phyloP scores from a whole-genome alignment of 768 basidiomycete genomes.

The Psilocybe tampanensis region DNA sequence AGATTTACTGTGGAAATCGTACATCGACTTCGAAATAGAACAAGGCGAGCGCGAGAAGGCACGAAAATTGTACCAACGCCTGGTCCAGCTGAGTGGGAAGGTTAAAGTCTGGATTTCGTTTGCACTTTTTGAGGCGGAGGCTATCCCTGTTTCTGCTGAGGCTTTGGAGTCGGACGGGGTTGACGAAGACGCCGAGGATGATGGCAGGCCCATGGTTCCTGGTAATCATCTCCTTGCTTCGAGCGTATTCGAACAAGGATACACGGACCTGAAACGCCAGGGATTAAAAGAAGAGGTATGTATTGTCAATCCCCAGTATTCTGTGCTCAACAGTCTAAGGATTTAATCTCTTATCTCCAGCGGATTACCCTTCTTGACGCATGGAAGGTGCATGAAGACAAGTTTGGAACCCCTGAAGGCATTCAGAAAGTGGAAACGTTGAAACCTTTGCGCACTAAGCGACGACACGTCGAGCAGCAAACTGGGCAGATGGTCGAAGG shows the following conservation, averaged over 20 bases:
- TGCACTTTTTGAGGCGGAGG: slow-evolving; percentile 85
- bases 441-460: slow-evolving; percentile 76
- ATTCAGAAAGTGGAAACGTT: slow-evolving; percentile 81
- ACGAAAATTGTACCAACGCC: slow-evolving; percentile 81
- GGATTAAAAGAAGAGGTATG: slow-evolving; percentile 83
- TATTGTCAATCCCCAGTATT: background rate
- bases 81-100: slow-evolving; percentile 82
- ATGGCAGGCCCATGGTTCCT: slow-evolving; percentile 63
- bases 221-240: slow-evolving; percentile 72
- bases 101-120: slow-evolving; percentile 97
- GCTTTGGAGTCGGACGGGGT: slow-evolving; percentile 55
- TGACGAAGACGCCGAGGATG: slow-evolving; percentile 68
- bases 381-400: slow-evolving; percentile 92
- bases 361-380: slow-evolving; percentile 88
- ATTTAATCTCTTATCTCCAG: slow-evolving; percentile 40
- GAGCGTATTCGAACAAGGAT: slow-evolving; percentile 80
- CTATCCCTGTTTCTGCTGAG: slow-evolving; percentile 63
- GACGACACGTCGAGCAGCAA: slow-evolving; percentile 61
- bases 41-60: slow-evolving; percentile 90
- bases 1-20: slow-evolving; percentile 90
- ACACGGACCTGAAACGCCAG: slow-evolving; percentile 79
- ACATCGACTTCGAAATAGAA: slow-evolving; percentile 92
- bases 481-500: slow-evolving; percentile 86
- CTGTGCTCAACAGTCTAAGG: background rate
- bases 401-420: slow-evolving; percentile 69